Conservation (phyloP, 2,329 filamentous ascomycete genomes). For the Ceratocystis albifundus region DNA sequence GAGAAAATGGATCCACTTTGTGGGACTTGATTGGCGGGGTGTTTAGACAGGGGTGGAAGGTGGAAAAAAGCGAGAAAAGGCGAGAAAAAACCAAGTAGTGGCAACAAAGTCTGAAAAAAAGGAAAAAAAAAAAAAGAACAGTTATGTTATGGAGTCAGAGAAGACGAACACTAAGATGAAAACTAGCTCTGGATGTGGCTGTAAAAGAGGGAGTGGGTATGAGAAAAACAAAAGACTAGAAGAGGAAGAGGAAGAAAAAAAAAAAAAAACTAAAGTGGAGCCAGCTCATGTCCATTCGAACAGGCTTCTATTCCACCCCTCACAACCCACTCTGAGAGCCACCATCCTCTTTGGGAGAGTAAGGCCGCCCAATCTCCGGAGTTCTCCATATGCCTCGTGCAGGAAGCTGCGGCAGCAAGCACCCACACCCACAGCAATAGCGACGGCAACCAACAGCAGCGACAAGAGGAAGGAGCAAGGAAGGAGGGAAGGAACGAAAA, state of each 20-base stretch:
- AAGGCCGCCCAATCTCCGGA: conserved; percentile 6
- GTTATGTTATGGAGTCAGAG: not conserved
- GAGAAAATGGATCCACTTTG: too few species aligned
- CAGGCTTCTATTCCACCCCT: not conserved
- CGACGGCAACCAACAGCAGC: too few species aligned
- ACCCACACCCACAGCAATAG: too few species aligned
- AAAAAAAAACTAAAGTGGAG: not conserved
- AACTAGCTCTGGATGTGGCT: too few species aligned
- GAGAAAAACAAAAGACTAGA: not conserved
- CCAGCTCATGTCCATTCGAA: not conserved
- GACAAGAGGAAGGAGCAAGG: too few species aligned
- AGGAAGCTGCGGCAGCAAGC: too few species aligned
- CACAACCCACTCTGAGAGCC: not conserved
- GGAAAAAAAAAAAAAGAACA: too few species aligned
- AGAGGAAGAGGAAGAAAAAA: too few species aligned
- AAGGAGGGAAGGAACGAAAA: too few species aligned
- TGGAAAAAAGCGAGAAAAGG: not conserved
- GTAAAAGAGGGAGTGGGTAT: too few species aligned
- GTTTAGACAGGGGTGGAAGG: not conserved
- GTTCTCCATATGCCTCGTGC: conserved; percentile 1
- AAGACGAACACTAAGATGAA: not conserved
- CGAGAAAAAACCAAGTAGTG: not conserved
- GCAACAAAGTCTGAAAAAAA: not conserved
- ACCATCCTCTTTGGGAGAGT: not conserved
- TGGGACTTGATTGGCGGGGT: too few species aligned